Percentiles rank a stretch among this genome's conserved stretches.
Evolutionary conservation across 2,329 filamentous ascomycete species (phyloP).

Genomic region (Monosporascus sp.): DNA sequence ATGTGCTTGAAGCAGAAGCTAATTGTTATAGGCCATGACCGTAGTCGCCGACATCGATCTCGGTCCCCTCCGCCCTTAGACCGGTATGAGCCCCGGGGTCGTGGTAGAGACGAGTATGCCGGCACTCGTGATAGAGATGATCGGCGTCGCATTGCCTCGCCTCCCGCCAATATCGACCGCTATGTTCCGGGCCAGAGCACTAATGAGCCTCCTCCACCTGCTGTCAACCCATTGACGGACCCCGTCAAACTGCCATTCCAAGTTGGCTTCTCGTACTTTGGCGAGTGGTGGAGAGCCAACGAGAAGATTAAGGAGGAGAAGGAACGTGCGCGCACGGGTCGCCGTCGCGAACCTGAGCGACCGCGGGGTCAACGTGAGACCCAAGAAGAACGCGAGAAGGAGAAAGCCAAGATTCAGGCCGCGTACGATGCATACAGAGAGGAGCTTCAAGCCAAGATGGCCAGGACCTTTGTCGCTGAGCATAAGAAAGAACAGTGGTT

Average conservation of each 20-base stretch:
- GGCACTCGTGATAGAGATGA: constrained; percentile 48
- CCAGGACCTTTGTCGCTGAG: constrained; percentile 79
- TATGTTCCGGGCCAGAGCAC: constrained; percentile 73
- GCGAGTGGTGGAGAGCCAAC: constrained; percentile 81
- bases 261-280: constrained; percentile 80
- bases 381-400: constrained; percentile 71
- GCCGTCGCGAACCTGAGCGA: constrained; percentile 59
- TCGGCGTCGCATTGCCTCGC: constrained; percentile 54
- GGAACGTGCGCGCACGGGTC: constrained; percentile 64
- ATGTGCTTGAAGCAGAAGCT: constrained; percentile 9
- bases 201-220: constrained; percentile 40
- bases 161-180: constrained; percentile 72
- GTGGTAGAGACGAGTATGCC: constrained; percentile 63
- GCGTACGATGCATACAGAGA: constrained; percentile 65
- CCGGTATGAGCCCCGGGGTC: constrained; percentile 66
- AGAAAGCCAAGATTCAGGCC: constrained; percentile 71
- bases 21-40: constrained; percentile 45
- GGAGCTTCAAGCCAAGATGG: constrained; percentile 71
- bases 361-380: constrained; percentile 56
- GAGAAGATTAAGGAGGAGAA: constrained; percentile 79
- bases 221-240: constrained; percentile 64
- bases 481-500: constrained; percentile 99
- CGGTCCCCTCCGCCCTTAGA: constrained; percentile 69
- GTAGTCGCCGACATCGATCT: constrained; percentile 56
- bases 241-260: constrained; percentile 71